These are phyloP conservation scores for Aspergillus latus DNA, from an alignment of 2,329 filamentous ascomycete species.

Conservation along the genomic window DNA sequence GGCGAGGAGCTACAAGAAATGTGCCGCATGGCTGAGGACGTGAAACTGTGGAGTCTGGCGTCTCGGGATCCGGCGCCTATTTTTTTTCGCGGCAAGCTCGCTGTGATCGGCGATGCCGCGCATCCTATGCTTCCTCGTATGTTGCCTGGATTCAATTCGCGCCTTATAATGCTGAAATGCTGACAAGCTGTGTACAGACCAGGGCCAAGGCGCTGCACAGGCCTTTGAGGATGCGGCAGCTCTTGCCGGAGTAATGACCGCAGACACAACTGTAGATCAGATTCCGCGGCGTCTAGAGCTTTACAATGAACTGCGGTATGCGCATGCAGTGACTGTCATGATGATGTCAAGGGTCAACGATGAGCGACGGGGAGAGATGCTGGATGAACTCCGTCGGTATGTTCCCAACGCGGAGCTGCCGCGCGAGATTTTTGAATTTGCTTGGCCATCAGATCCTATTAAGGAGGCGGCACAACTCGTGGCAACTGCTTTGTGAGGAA, in stretches of 20 bases:
- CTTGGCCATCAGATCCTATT: slow-evolving; percentile 13
- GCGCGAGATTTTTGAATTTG: slow-evolving; percentile 12
- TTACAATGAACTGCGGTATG: slow-evolving; percentile 21
- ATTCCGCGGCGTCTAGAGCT: slow-evolving; percentile 16
- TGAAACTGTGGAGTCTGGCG: slow-evolving; percentile 23
- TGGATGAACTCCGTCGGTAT: slow-evolving; percentile 16
- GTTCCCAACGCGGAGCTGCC: slow-evolving; percentile 17
- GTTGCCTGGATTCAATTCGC: not conserved
- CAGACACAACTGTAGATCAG: slow-evolving; percentile 17
- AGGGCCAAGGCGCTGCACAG: slow-evolving; percentile 42
- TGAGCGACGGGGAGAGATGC: slow-evolving; percentile 16
- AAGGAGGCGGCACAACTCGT: slow-evolving; percentile 1
- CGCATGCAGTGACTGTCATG: slow-evolving; percentile 23
- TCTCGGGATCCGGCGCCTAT: slow-evolving; percentile 15
- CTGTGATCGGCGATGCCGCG: slow-evolving; percentile 24
- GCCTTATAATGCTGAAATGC: slow-evolving; percentile 20
- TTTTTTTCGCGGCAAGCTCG: slow-evolving; percentile 20
- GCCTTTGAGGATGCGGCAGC: slow-evolving; percentile 40
- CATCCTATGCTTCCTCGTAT: slow-evolving; percentile 23
- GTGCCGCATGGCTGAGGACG: slow-evolving; percentile 19
- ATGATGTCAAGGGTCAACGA: slow-evolving; percentile 22
- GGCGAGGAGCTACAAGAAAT: slow-evolving; percentile 16
- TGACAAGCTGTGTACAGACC: slow-evolving; percentile 20
- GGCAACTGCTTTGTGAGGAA: not conserved
- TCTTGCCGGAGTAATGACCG: slow-evolving; percentile 31